Percentiles rank a stretch among this genome's conserved stretches.
Conservation (phyloP, 208 protist species). For the Leptomonas pyrrhocoris region DNA sequence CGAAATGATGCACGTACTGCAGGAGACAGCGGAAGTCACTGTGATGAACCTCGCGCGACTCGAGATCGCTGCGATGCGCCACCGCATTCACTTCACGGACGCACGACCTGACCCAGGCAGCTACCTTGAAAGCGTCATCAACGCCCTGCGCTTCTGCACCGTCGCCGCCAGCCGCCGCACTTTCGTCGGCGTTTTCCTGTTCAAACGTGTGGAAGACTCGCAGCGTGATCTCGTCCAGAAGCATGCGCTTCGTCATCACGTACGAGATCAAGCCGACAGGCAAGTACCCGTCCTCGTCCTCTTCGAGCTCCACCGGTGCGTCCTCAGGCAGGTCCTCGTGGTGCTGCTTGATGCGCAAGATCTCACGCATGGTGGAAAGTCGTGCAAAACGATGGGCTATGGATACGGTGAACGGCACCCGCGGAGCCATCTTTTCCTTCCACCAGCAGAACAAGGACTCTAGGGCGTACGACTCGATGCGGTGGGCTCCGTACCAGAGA, state of each 20-base stretch:
- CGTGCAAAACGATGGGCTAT: conserved; percentile 18
- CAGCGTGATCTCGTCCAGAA: conserved; percentile 22
- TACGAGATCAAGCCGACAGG: conserved; percentile 16
- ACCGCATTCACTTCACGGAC: conserved; percentile 32
- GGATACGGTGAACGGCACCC: conserved; percentile 32
- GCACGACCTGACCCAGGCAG: conserved; percentile 22
- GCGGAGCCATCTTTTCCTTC: conserved; percentile 20
- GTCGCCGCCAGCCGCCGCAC: not conserved
- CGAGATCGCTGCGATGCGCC: conserved; percentile 42
- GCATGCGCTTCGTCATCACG: conserved; percentile 19
- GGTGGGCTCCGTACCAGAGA: conserved; percentile 44
- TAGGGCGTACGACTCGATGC: conserved; percentile 25
- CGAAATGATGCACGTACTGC: conserved; percentile 56
- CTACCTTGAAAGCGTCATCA: not conserved
- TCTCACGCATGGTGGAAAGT: conserved; percentile 27
- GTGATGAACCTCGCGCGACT: conserved; percentile 45
- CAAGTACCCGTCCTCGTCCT: conserved; percentile 34
- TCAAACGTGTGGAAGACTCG: conserved; percentile 29
- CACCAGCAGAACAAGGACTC: conserved; percentile 41
- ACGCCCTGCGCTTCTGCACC: not conserved
- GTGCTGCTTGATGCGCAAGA: conserved; percentile 30
- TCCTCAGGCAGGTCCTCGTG: conserved; percentile 23
- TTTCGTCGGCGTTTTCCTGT: conserved; percentile 10
- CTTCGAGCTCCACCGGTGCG: conserved; percentile 21
- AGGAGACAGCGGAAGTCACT: conserved; percentile 55